Conservation (phyloP, 2,329 filamentous ascomycete genomes). For the Cryphonectria parasitica region DNA sequence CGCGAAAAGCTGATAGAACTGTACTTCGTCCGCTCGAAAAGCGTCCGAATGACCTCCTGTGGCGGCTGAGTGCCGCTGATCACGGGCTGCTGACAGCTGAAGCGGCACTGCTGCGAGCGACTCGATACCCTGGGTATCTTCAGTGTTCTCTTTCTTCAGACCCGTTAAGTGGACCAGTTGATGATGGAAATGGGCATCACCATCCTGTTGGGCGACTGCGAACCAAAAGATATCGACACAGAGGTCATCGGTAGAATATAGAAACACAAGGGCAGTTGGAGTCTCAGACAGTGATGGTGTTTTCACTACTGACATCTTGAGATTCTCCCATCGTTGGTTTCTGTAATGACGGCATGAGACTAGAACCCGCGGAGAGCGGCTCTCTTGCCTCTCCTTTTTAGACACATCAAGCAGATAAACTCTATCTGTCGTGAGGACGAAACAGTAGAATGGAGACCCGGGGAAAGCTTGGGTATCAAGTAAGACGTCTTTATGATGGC, state of each 20-base stretch:
- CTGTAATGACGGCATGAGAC: constrained; percentile 52
- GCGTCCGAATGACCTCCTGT: constrained; percentile 26
- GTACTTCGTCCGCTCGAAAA: constrained; percentile 41
- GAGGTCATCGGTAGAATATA: constrained; percentile 39
- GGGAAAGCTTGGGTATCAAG: constrained; percentile 59
- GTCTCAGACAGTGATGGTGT: constrained; percentile 6
- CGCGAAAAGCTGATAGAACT: constrained; percentile 53
- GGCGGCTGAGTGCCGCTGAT: neutral
- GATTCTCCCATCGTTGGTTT: constrained; percentile 40
- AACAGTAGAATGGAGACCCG: constrained; percentile 51
- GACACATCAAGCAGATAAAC: constrained; percentile 54
- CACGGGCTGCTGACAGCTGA: neutral
- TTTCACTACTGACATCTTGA: constrained; percentile 44
- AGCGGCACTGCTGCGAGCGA: constrained; percentile 23
- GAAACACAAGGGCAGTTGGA: constrained; percentile 38
- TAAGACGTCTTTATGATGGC: constrained; percentile 47
- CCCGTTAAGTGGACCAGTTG: constrained; percentile 34
- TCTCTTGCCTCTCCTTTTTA: constrained; percentile 17
- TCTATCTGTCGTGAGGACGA: constrained; percentile 60
- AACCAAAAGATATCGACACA: constrained; percentile 45
- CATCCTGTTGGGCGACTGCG: constrained; percentile 30
- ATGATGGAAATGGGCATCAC: constrained; percentile 43
- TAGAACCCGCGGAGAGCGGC: constrained; percentile 35
- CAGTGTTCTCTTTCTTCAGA: neutral
- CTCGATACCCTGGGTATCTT: constrained; percentile 11